These are phyloP conservation scores for Ustilago vetiveriae DNA, from an alignment of 1,284 basidiomycete species.

Conservation along the genomic window DNA sequence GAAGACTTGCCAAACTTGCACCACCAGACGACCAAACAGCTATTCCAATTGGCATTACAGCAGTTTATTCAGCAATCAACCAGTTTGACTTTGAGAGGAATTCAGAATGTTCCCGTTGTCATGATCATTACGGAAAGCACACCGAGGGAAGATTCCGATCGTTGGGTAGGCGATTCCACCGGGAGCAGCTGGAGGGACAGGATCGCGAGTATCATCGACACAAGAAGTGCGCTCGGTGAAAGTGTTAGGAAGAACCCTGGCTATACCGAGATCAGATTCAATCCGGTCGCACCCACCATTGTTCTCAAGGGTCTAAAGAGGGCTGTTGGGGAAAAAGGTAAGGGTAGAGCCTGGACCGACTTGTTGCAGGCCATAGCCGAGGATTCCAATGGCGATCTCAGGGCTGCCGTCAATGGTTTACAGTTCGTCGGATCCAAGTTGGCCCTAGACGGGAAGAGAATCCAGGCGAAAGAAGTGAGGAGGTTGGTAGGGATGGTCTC, in stretches of 20 bases:
- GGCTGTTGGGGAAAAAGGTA: slow-evolving; percentile 9
- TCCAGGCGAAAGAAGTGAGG: not conserved
- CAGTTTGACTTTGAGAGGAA: slow-evolving; percentile 11
- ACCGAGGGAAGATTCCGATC: slow-evolving; percentile 70
- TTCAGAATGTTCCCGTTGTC: slow-evolving; percentile 74
- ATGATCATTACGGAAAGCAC: slow-evolving; percentile 82
- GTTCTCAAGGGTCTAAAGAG: slow-evolving; percentile 79
- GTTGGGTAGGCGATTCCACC: slow-evolving; percentile 71
- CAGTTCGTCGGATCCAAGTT: slow-evolving; percentile 74
- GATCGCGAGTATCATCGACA: slow-evolving; percentile 70
- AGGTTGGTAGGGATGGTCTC: slow-evolving; percentile 23
- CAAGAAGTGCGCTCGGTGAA: slow-evolving; percentile 76
- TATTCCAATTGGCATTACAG: slow-evolving; percentile 78
- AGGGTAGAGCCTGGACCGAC: slow-evolving; percentile 8
- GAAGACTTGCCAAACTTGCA: slow-evolving; percentile 91
- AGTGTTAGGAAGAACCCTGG: slow-evolving; percentile 74
- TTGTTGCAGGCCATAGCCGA: slow-evolving; percentile 72
- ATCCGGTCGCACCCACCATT: slow-evolving; percentile 86
- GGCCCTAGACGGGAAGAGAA: not conserved
- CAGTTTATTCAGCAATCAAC: slow-evolving; percentile 29
- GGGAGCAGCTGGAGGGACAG: slow-evolving; percentile 69
- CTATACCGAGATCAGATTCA: slow-evolving; percentile 84
- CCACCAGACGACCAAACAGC: slow-evolving; percentile 73
- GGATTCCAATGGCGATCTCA: slow-evolving; percentile 85
- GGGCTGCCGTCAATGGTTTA: slow-evolving; percentile 89